Base-by-base conservation (phyloP, 2,329 filamentous ascomycete species). In the Penicillium sp. region DNA sequence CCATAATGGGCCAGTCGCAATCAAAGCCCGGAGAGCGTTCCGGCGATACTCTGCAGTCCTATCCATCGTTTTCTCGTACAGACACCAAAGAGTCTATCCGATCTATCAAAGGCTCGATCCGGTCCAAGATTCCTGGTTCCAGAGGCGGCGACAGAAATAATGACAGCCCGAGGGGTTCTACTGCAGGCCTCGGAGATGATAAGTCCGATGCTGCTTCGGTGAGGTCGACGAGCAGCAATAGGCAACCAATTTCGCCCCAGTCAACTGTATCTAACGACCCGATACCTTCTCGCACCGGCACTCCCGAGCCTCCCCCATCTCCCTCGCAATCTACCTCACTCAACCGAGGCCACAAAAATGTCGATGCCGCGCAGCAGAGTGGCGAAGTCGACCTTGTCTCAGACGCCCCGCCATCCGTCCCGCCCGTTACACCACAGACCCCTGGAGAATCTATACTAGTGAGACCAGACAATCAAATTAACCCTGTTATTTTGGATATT, bases 361-460 rank as follows among this genome's bases (percentile, higher is more conserved):
- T 96, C 45, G 83, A 83, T 67, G 88, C 88, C 47, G 92, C 91
- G 45, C 89, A 95, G 72, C 85, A 88, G 53, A 89, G 85, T 50
- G 92, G 93, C 56, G 94, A 99, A 73, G 91, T 99, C 43, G 94
- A 96, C 67, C 86, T 92, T 64, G 91, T 99, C 20, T 97, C 93
- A 14, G 94, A 97, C 68, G 87, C 88, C 59, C 93, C 92, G 26
- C 91, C 91, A 1, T 85, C 85, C 11, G 77, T 76, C 53, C 77
- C 71, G 71, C 83, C 70, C 78, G 80, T 72, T 71, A 80, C 64
- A 74, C 84, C 67, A 71, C 85, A 87, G 65, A 84, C 88, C 62
- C 90, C 91, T 0, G 91, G 90, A 51, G 88, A 94, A 69, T 94
- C 93, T 0, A 99, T 99, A 62, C 77, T 99, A 48, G 86, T 96